Percentiles rank a stretch among this genome's conserved stretches.
phyloP scores from a whole-genome alignment of 768 basidiomycete genomes.

The Leccinum arenicola region DNA sequence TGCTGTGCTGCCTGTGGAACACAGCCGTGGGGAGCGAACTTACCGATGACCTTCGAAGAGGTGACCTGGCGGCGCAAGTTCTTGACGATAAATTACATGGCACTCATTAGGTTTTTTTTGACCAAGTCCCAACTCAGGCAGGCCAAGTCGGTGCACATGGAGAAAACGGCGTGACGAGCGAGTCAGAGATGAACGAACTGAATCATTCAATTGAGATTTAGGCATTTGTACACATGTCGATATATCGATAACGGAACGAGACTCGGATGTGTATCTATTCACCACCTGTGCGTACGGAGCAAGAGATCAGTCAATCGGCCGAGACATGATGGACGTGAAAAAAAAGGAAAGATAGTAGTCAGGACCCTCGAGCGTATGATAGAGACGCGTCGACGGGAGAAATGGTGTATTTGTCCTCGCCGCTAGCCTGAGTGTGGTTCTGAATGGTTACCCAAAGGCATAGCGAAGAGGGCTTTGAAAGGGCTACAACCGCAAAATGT shows the following conservation, averaged over 20 bases:
- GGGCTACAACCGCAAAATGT: no score
- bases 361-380: slow-evolving; percentile 34
- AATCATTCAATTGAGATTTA: background rate
- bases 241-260: background rate
- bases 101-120: slow-evolving; percentile 47
- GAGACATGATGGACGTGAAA: background rate
- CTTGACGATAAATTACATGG: background rate
- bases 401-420: no score
- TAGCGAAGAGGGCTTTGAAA: no score
- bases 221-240: background rate
- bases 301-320: slow-evolving; percentile 1
- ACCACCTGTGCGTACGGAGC: background rate
- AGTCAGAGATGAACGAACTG: background rate
- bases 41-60: no score
- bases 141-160: slow-evolving; percentile 81
- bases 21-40: no score
- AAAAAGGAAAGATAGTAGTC: slow-evolving; percentile 9
- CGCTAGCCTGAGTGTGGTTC: no score
- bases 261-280: background rate
- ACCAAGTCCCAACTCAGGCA: slow-evolving; percentile 72
- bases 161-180: slow-evolving; percentile 45
- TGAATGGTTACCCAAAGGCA: no score
- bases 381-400: slow-evolving; percentile 7
- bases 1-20: no score
- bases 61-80: no score